Evolutionary conservation across 192 early-diverging fungal species (phyloP), one percentile per base, ranked within the genome.

Genomic region (Dimargaris verticillata): DNA sequence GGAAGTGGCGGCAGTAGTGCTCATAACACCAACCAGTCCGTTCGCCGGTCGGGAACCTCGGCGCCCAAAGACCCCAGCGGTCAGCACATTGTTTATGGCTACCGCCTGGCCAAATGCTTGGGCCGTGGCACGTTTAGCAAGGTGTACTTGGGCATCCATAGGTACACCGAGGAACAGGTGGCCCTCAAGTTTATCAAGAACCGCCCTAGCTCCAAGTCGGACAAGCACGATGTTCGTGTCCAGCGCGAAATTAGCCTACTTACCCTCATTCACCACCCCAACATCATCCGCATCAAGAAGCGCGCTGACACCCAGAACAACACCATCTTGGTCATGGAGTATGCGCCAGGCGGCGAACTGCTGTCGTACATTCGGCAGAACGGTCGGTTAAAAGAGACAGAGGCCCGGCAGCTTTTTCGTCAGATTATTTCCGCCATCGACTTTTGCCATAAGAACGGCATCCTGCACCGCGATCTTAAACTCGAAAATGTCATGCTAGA

Each of bases 401-500:
- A 93, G 66, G 93, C 93, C 17, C 76, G 93, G n/a, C 62, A 63
- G 24, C 86, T 92, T 53, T 93, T 91, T 62, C 76, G 91, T 28
- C 81, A 86, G 69, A 81, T 93, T 64, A 83, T 93, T 9, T 74
- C 84, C 47, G 86, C 87, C 28, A 85, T 93, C 42, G 68, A 79
- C 44, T 85, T 82, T 58, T 81, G 80, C 53, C 80, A 85, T 61
- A 64, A 78, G 45, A 80, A 85, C 61, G 76, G 74, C 63, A 72
- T 81, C 44, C 76, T 81, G 24, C 88, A 91, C 62, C 74, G 88
- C 44, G 88, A 91, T 67, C 72, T 91, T 42, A 91, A 91, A 69
- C 83, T 84, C 72, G 89, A 92, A 55, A 96, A 96, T 68, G 74
- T 96, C 20, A 79, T 96, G 57, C 70, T 96, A 24, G 86, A 85